Evolutionary conservation across 2,329 filamentous ascomycete species (phyloP), one percentile per base, ranked within the genome.

Genomic region (Xylariales sp.): DNA sequence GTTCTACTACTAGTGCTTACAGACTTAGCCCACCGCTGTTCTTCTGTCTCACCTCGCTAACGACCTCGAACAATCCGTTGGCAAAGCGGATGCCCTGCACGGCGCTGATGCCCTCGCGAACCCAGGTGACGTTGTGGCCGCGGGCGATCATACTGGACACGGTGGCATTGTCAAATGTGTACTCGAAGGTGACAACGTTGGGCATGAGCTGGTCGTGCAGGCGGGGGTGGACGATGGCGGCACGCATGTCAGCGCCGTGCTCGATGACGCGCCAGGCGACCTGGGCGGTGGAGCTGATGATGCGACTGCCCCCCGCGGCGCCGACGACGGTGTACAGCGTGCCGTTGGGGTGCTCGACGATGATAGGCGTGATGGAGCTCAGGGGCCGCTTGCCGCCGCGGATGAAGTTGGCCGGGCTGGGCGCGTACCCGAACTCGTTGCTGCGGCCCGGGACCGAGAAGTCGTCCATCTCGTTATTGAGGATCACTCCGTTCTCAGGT

Each of bases 401-500:
- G 57, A 96, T 81, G 57, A 81, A 96, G 70, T 97, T 96, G 30
- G 82, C 75, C 4, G 80, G 77, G 1, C 79, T 83, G 2, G 91
- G 89, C 30, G 83, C 76, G 64, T 88, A 95, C 37, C 88, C 89
- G 57, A 96, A 97, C 18, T 82, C 79, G 57, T 95, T 95, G 41
- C 71, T 73, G 2, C 74, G 66, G 37, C 78, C 78, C 1, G 91
- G 90, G 51, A 95, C 89, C 33, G 83, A 88, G 67, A 96, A 96
- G 65, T 95, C 88, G 67, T 82, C 75, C 72, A 78, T 78, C 60
- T 83, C 74, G 58, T 81, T 70, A 60, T 81, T 83, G 18, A 94
- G 78, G 39, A 94, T 87, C 41, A 95, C 74, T 14, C 90, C 90
- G 0, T 88, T 90, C 49, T 83, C 75, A 0, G 88, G 87, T 1